Conservation (phyloP, 2,329 filamentous ascomycete species). For the Penicillium sp. region DNA sequence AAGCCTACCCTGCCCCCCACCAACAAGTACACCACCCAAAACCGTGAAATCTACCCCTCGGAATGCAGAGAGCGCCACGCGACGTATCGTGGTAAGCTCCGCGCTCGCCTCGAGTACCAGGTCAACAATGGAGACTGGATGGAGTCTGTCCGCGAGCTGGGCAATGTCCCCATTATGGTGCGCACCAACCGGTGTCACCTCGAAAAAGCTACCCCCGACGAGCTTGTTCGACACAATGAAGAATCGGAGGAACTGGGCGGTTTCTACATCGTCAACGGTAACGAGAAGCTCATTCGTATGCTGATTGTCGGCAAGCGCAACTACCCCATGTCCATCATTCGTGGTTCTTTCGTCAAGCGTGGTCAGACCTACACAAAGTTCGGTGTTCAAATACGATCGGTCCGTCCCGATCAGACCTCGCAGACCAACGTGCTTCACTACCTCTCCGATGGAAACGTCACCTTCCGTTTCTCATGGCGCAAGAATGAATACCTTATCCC, state of each 20-base stretch:
- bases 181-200: constrained; percentile 92
- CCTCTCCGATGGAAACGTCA: constrained; percentile 91
- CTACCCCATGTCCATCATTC: constrained; percentile 90
- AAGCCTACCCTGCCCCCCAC: constrained; percentile 74
- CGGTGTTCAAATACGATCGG: constrained; percentile 86
- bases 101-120: constrained; percentile 76
- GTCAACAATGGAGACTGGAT: constrained; percentile 84
- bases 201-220: constrained; percentile 75
- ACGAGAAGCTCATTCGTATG: constrained; percentile 93
- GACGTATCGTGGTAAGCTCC: constrained; percentile 84
- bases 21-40: constrained; percentile 77
- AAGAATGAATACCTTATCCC: constrained; percentile 97
- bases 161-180: constrained; percentile 89
- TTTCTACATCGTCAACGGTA: constrained; percentile 97
- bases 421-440: constrained; percentile 98
- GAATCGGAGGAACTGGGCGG: constrained; percentile 95
- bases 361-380: constrained; percentile 83
- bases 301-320: constrained; percentile 87
- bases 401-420: constrained; percentile 94
- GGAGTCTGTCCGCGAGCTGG: constrained; percentile 80
- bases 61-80: constrained; percentile 93
- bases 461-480: constrained; percentile 95
- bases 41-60: constrained; percentile 82
- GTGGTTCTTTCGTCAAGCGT: constrained; percentile 84
- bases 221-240: constrained; percentile 83